Percentiles rank a stretch among this genome's conserved stretches.
Conservation (phyloP, 225 moss, liverwort and hornwort genomes). For the Sphagnum contortum region DNA sequence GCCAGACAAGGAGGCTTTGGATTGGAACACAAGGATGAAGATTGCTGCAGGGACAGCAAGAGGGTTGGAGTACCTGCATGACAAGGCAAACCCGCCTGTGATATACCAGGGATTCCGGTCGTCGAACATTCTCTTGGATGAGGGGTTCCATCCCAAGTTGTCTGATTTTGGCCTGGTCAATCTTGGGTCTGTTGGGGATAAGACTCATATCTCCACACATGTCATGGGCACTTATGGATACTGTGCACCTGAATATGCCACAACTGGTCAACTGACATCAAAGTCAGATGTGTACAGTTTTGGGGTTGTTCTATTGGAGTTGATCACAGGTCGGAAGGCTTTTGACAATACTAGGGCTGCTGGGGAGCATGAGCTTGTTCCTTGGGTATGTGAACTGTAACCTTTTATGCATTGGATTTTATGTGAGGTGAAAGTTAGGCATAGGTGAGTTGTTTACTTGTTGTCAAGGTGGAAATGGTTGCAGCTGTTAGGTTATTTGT, state of each 20-base stretch:
- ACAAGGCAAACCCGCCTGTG: slow-evolving; percentile 97
- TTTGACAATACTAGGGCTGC: slow-evolving; percentile 85
- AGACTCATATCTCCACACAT: slow-evolving; percentile 95
- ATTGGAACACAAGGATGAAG: slow-evolving; percentile 99
- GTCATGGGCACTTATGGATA: slow-evolving; percentile 99
- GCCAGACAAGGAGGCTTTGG: slow-evolving; percentile 85
- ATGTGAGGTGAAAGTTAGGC: background rate
- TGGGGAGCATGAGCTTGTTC: slow-evolving; percentile 96
- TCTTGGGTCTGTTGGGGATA: slow-evolving; percentile 93
- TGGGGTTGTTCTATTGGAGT: slow-evolving; percentile 90
- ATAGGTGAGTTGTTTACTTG: too few species aligned
- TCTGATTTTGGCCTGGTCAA: slow-evolving; percentile 96
- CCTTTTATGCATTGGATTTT: too few species aligned
- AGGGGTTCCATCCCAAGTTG: slow-evolving; percentile 93
- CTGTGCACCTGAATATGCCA: slow-evolving; percentile 98
- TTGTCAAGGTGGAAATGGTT: too few species aligned
- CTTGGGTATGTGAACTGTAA: slow-evolving; percentile 49
- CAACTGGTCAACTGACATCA: slow-evolving; percentile 98
- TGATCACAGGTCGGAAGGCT: slow-evolving; percentile 97
- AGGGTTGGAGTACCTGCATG: slow-evolving; percentile 93
- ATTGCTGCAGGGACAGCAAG: slow-evolving; percentile 96
- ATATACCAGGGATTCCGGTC: slow-evolving; percentile 97
- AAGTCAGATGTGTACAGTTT: slow-evolving; percentile 99
- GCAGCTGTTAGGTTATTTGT: too few species aligned
- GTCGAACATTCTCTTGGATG: slow-evolving; percentile 89